A percentile compares a stretch with the other conserved stretches of the same genome.
Conservation (phyloP, 2,329 filamentous ascomycete species). For the Pleomassaria siparia region DNA sequence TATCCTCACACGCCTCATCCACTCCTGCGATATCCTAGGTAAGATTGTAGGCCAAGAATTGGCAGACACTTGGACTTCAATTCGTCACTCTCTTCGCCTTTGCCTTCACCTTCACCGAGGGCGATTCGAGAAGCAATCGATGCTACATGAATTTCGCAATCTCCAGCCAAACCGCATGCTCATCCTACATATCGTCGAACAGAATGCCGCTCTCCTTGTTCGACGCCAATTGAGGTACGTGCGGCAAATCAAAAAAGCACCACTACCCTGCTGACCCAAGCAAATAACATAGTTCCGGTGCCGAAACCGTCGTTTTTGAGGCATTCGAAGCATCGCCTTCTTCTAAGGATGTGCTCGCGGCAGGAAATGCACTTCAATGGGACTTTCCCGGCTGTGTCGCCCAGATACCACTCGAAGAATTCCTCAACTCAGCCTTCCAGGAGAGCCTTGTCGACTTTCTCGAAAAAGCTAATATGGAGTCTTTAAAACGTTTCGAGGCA, state of each 20-base stretch:
- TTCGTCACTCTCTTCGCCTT: slow-evolving; percentile 12
- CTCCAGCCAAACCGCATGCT: slow-evolving; percentile 18
- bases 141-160: slow-evolving; percentile 10
- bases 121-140: slow-evolving; percentile 11
- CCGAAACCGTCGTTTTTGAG: slow-evolving; percentile 51
- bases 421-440: slow-evolving; percentile 48
- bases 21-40: slow-evolving; percentile 18
- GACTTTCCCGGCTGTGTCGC: slow-evolving; percentile 59
- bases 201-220: slow-evolving; percentile 51
- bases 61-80: slow-evolving; percentile 13
- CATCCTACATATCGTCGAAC: slow-evolving; percentile 46
- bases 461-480: slow-evolving; percentile 56
- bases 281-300: slow-evolving; percentile 5
- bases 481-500: slow-evolving; percentile 55
- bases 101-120: slow-evolving; percentile 12
- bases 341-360: slow-evolving; percentile 54
- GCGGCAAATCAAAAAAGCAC: background rate
- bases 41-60: slow-evolving; percentile 10
- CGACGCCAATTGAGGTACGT: slow-evolving; percentile 30
- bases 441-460: slow-evolving; percentile 53
- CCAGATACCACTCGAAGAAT: slow-evolving; percentile 45
- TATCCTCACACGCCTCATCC: slow-evolving; percentile 27
- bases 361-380: slow-evolving; percentile 55
- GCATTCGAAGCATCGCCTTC: slow-evolving; percentile 59
- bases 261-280: background rate